Base-by-base conservation (phyloP, 805 yeast species). In the Metschnikowia similis region DNA sequence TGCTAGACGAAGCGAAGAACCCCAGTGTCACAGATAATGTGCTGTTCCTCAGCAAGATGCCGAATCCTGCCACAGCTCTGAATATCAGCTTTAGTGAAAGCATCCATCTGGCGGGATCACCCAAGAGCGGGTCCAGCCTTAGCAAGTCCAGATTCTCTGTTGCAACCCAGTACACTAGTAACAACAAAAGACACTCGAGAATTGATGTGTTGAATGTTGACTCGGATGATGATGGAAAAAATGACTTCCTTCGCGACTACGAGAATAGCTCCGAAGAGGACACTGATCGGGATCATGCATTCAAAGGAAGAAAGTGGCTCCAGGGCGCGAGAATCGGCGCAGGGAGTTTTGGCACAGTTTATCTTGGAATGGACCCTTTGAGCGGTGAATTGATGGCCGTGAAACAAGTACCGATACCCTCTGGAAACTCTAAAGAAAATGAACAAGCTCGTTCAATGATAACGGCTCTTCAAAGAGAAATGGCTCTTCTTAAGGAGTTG, bases 301-400 rank as follows among this genome's bases (percentile, higher is more conserved):
- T 48, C 9, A 53, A 51, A 2, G 56, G 55, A 8, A 36, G 45
- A 32, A 81, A 87, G 39, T 94, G 99, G 99, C 77, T 90, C 40
- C 87, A 87, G 59, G 99, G 99, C 42, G 88, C 96, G 0, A 74
- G 90, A 42, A 89, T 94, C 56, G 99, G 99, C 0, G 84, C 92
- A 8, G 99, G 99, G 2, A 85, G 95, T 52, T 94, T 90, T 73
- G 99, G 98, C 31, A 84, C 89, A 1, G 99, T 94, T 1, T 91
- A 86, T 54, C 71, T 94, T 35, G 99, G 97, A 0, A 83, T 94
- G 83, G 89, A 91, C 63, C 87, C 96, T 1, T 68, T 85, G 32
- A 90, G 96, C 0, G 99, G 99, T 39, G 98, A 90, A 63, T 74
- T 94, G 46, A 89, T 92, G 96, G 99, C 98, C 0, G 97, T 94